These are phyloP conservation scores for Avena insularis DNA, from an alignment of 176 grass and related monocot genomes.

Conservation along the genomic window DNA sequence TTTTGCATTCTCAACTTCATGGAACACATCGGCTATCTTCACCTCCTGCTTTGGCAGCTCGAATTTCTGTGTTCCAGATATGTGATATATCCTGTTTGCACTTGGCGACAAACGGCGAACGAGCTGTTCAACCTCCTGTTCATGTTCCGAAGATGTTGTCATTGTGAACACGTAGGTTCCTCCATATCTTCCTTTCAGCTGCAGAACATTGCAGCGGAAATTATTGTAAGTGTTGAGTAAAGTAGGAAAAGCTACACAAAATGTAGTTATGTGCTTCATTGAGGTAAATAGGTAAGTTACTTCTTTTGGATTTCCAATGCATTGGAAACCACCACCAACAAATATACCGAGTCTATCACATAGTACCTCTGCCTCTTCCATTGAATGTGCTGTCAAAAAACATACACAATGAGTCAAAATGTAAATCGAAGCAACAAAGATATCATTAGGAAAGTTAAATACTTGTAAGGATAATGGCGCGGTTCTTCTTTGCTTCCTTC, in stretches of 20 bases:
- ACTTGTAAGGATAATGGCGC: slow-evolving; percentile 90
- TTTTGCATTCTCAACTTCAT: slow-evolving; percentile 51
- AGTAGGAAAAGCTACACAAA: background rate
- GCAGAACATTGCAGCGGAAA: slow-evolving; percentile 3
- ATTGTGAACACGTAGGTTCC: slow-evolving; percentile 61
- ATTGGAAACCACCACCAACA: slow-evolving; percentile 65
- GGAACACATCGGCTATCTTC: slow-evolving; percentile 56
- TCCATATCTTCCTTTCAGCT: slow-evolving; percentile 66
- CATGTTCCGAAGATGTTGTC: slow-evolving; percentile 56
- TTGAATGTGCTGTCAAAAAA: slow-evolving; percentile 62
- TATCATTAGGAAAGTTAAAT: slow-evolving; percentile 34
- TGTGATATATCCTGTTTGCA: slow-evolving; percentile 60
- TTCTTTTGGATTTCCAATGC: slow-evolving; percentile 74
- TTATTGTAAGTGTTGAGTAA: background rate
- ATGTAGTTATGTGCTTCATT: background rate
- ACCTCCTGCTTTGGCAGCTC: slow-evolving; percentile 61
- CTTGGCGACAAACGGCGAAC: slow-evolving; percentile 49
- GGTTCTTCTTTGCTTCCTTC: slow-evolving; percentile 74
- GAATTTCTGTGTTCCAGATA: slow-evolving; percentile 64
- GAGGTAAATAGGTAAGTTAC: slow-evolving; percentile 26
- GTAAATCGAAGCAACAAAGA: background rate
- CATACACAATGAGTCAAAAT: background rate
- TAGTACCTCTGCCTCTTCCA: slow-evolving; percentile 43
- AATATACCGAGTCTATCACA: slow-evolving; percentile 55
- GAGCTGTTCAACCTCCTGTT: slow-evolving; percentile 49